Evolutionary conservation across 2,329 filamentous ascomycete species (phyloP).

Genomic region (Bimuria novae-zelandiae): DNA sequence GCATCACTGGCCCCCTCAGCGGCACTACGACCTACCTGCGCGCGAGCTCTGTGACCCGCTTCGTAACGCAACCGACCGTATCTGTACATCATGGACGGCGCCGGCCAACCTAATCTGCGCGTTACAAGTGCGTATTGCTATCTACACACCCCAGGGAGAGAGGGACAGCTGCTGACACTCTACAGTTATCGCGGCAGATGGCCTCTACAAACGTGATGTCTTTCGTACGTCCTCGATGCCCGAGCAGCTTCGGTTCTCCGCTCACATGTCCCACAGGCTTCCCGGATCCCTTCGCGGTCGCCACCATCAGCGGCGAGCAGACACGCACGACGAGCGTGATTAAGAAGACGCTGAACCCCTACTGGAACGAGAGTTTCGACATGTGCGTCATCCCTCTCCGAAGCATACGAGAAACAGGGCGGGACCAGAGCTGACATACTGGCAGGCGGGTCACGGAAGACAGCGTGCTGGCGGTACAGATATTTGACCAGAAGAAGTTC

Average conservation of each 20-base stretch:
- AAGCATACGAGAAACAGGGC: conserved; percentile 6
- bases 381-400: conserved; percentile 66
- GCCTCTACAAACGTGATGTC: conserved; percentile 98
- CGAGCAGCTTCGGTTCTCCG: conserved; percentile 12
- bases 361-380: conserved; percentile 99
- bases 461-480: conserved; percentile 95
- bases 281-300: conserved; percentile 96
- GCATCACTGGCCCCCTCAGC: conserved; percentile 10
- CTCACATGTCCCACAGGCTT: conserved; percentile 68
- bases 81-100: conserved; percentile 48
- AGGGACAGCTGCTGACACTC: conserved; percentile 28
- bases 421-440: conserved; percentile 27
- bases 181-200: conserved; percentile 95
- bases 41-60: conserved; percentile 42
- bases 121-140: conserved; percentile 75
- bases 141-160: neutral
- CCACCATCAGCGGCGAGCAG: conserved; percentile 96
- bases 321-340: conserved; percentile 97
- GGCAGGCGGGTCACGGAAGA: conserved; percentile 86
- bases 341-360: conserved; percentile 97
- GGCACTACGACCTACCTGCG: conserved; percentile 10
- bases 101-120: conserved; percentile 76
- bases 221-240: conserved; percentile 72
- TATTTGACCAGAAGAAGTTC: conserved; percentile 99
- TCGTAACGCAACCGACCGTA: conserved; percentile 5